Base-by-base conservation (phyloP, 179 eudicot species). In the Corrigiola litoralis region DNA sequence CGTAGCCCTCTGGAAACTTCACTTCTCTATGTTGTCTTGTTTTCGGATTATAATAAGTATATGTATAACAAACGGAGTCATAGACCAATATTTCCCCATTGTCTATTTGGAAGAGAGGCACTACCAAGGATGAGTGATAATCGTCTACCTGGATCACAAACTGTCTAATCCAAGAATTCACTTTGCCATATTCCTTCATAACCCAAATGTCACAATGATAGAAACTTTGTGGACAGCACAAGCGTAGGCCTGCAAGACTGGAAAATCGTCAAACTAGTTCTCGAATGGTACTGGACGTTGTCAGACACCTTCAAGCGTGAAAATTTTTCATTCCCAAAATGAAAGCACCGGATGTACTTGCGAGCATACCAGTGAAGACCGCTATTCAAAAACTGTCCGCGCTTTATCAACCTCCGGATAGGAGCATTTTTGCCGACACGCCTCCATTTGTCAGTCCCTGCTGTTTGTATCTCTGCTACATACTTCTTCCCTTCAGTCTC, bases 401-500 rank as follows among this genome's bases (percentile, higher is more conserved):
- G 7, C 33, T 4, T 3, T 1, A 48, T 4, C 5, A 8, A 4
- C 3, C 49, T 21, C 41, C 21, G 25, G 16, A 13, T 38, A 33
- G 49, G 48, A 16, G 63, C 48, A 59, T n/a, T n/a, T n/a, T 59
- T 36, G 7, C 49, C 63, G 41, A 59, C 34, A 40, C 14, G 16
- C 41, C 49, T 59, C 63, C 49, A 59, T 59, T 59, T 23, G 27
- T 38, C 25, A 1, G 34, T 59, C 21, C 50, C 50, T 2, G 27
- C 21, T 6, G 63, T 59, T 24, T 59, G 50, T 38, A 59, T 59
- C 9, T 59, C 63, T 1, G 49, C 63, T 10, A 59, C 6, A 59
- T 4, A 24, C 6, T 25, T 46, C 12, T 0, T 41, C 17, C 12
- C 49, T 9, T 41, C 23, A 24, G 36, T 23, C 23, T 59, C 25